Conservation (phyloP, 805 yeast genomes). For the Cyberlindnera misumaiensis region DNA sequence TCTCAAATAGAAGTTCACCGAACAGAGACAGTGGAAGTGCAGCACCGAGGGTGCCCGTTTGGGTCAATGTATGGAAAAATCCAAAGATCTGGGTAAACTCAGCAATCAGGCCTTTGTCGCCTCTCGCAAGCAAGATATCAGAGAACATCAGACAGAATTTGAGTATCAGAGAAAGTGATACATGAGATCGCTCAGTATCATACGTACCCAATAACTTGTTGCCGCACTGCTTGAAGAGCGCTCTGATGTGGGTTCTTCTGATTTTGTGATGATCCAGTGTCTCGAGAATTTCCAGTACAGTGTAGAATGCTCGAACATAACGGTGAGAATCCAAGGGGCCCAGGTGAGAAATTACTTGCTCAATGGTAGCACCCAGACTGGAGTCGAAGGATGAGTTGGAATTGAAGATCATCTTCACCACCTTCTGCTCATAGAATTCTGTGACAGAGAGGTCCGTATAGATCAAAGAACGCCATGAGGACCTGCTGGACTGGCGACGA, state of each 20-base stretch:
- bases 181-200: conserved; percentile 34
- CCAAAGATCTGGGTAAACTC: conserved; percentile 43
- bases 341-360: conserved; percentile 11
- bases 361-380: conserved; percentile 5
- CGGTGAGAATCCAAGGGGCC: conserved; percentile 5
- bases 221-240: conserved; percentile 13
- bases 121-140: conserved; percentile 22
- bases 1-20: conserved; percentile 26
- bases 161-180: conserved; percentile 29
- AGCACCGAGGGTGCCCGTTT: conserved; percentile 35
- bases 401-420: conserved; percentile 5
- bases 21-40: conserved; percentile 27
- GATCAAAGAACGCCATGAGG: not conserved
- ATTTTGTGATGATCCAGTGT: not conserved
- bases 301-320: conserved; percentile 10
- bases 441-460: not conserved
- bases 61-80: conserved; percentile 37
- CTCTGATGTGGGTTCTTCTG: conserved; percentile 4
- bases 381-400: conserved; percentile 5
- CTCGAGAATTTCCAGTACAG: conserved; percentile 7
- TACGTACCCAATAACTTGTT: conserved; percentile 21
- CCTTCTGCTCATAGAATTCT: conserved; percentile 10
- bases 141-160: conserved; percentile 24
- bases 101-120: conserved; percentile 23
- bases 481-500: not conserved